Percentiles rank a stretch among this genome's conserved stretches.
Evolutionary conservation across 768 basidiomycete species (phyloP).

Genomic region (Cytidiella melzeri): DNA sequence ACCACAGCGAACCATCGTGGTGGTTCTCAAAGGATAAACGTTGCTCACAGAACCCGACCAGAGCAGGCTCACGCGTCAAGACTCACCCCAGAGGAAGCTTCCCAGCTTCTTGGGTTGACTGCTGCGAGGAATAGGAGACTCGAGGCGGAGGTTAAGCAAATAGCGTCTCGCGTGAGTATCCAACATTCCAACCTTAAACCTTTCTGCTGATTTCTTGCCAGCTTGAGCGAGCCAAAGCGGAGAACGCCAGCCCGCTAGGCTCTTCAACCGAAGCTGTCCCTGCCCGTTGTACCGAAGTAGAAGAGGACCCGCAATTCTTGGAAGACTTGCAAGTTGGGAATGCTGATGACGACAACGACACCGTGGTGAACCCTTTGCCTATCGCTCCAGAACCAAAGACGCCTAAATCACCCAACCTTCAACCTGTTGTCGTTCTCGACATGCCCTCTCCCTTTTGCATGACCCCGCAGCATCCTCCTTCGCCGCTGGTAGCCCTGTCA

Average conservation of each 20-base stretch:
- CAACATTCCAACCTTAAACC: too few relatives aligned
- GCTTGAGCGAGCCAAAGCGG: too few relatives aligned
- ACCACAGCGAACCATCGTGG: too few relatives aligned
- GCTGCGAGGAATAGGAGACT: constrained; percentile 36
- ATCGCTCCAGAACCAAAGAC: background rate
- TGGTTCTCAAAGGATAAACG: too few relatives aligned
- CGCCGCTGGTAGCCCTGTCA: background rate
- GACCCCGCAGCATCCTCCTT: constrained; percentile 1
- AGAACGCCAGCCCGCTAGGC: too few relatives aligned
- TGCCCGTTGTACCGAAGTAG: too few relatives aligned
- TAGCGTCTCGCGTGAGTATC: background rate
- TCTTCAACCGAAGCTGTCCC: background rate
- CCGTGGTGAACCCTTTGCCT: background rate
- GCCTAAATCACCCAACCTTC: constrained; percentile 3
- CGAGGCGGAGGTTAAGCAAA: constrained; percentile 36
- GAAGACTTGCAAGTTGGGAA: background rate
- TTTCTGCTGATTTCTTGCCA: too few relatives aligned
- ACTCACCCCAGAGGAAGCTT: constrained; percentile 35
- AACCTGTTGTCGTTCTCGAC: constrained; percentile 1
- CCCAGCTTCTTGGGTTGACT: constrained; percentile 34
- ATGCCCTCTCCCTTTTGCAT: constrained; percentile 7
- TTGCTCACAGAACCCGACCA: too few relatives aligned
- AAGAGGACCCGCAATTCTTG: too few relatives aligned
- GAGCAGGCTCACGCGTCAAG: too few relatives aligned
- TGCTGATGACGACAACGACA: background rate